Evolutionary conservation across 768 basidiomycete genomes (phyloP).

Genomic region (Polyporus arcularius): DNA sequence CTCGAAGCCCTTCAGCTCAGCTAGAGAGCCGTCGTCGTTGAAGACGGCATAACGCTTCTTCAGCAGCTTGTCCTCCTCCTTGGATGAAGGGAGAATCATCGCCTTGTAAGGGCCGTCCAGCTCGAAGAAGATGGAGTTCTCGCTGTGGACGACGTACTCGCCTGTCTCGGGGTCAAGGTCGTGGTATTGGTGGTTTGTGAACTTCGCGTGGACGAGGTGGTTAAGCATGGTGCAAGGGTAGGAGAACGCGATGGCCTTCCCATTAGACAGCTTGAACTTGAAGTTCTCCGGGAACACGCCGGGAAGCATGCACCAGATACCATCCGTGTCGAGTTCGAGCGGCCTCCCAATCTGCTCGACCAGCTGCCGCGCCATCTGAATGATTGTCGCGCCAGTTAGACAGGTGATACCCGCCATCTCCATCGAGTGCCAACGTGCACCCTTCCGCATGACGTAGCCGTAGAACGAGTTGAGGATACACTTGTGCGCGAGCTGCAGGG

Average conservation of each 20-base stretch:
- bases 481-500: slow-evolving; percentile 98
- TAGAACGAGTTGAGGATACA: slow-evolving; percentile 99
- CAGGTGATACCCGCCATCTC: slow-evolving; percentile 99
- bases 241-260: slow-evolving; percentile 87
- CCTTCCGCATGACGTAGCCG: slow-evolving; percentile 99
- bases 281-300: slow-evolving; percentile 98
- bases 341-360: slow-evolving; percentile 98
- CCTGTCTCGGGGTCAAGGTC: slow-evolving; percentile 85
- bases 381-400: slow-evolving; percentile 95
- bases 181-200: slow-evolving; percentile 98
- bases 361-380: slow-evolving; percentile 96
- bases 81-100: slow-evolving; percentile 98
- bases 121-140: slow-evolving; percentile 99
- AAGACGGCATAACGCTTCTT: slow-evolving; percentile 99
- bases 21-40: slow-evolving; percentile 96
- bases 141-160: slow-evolving; percentile 82
- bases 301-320: slow-evolving; percentile 99
- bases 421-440: slow-evolving; percentile 99
- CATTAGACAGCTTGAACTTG: slow-evolving; percentile 86
- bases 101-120: slow-evolving; percentile 98
- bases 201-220: slow-evolving; percentile 91
- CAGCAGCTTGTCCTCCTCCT: slow-evolving; percentile 97
- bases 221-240: slow-evolving; percentile 99
- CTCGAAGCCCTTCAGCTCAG: slow-evolving; percentile 98
- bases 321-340: slow-evolving; percentile 96